These are phyloP conservation scores for Oemleria cerasiformis DNA, from an alignment of 306 rosid species.

Conservation along the genomic window DNA sequence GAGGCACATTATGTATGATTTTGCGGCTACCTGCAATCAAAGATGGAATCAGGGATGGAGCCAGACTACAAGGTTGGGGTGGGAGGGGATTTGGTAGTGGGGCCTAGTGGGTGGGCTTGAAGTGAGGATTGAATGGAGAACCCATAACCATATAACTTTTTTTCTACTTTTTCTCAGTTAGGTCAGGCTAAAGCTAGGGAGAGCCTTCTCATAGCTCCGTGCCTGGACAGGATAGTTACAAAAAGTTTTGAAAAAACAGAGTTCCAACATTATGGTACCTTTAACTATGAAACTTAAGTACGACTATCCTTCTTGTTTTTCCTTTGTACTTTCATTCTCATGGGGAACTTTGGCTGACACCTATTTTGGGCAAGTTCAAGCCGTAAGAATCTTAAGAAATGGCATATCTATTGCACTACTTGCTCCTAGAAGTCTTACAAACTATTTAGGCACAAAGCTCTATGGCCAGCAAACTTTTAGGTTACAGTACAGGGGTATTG, in stretches of 20 bases:
- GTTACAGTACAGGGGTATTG: neutral
- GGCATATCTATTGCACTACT: neutral
- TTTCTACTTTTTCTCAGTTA: neutral
- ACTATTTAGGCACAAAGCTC: neutral
- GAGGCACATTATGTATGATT: neutral
- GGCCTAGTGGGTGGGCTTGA: neutral
- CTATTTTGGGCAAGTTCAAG: neutral
- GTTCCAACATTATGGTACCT: too few species aligned
- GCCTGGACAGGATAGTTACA: neutral
- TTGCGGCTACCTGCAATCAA: neutral
- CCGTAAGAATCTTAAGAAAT: neutral
- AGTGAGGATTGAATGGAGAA: neutral
- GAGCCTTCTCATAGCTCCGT: neutral
- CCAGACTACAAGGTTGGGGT: neutral
- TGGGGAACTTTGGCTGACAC: neutral
- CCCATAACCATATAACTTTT: neutral
- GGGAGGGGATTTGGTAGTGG: neutral
- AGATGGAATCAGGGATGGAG: neutral
- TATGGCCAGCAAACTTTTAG: neutral
- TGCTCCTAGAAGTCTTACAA: neutral
- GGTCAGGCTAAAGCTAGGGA: neutral
- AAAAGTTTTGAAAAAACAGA: too few species aligned
- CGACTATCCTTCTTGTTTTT: neutral
- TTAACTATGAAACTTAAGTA: neutral
- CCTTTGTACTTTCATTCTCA: neutral